Conservation (phyloP, 192 early-diverging fungal species). For the Linnemannia hyalina region DNA sequence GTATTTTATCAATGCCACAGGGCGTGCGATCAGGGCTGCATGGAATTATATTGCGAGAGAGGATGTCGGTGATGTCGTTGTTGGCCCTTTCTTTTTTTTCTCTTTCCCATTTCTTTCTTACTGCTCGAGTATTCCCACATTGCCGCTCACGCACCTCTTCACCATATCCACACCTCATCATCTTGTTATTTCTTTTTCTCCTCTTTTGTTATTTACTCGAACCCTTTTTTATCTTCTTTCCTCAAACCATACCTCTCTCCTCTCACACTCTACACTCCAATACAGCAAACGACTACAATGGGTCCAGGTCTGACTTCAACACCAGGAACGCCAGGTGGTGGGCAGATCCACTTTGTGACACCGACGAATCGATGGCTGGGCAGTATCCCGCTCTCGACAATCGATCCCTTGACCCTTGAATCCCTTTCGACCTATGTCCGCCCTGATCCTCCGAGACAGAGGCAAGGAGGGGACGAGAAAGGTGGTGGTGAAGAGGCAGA, state of each 20-base stretch:
- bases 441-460: neutral
- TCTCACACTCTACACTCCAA: neutral
- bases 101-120: neutral
- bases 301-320: neutral
- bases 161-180: too few species aligned
- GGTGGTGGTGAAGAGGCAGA: neutral
- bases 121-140: neutral
- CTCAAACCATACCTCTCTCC: too few species aligned
- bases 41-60: slow-evolving; percentile 1
- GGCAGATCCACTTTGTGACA: slow-evolving; percentile 50
- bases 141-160: too few species aligned
- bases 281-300: neutral
- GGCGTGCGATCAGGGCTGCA: neutral
- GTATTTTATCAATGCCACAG: neutral
- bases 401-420: slow-evolving; percentile 45
- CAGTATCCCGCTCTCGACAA: slow-evolving; percentile 38
- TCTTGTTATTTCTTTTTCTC: too few species aligned
- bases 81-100: neutral
- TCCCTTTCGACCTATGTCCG: slow-evolving; percentile 41
- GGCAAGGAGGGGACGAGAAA: neutral
- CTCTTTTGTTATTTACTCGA: too few species aligned
- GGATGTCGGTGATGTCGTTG: neutral
- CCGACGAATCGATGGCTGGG: slow-evolving; percentile 53
- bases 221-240: too few species aligned
- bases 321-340: neutral